Base-by-base conservation (phyloP, 108 stramenopile genomes). In the Skeletonema costatum region DNA sequence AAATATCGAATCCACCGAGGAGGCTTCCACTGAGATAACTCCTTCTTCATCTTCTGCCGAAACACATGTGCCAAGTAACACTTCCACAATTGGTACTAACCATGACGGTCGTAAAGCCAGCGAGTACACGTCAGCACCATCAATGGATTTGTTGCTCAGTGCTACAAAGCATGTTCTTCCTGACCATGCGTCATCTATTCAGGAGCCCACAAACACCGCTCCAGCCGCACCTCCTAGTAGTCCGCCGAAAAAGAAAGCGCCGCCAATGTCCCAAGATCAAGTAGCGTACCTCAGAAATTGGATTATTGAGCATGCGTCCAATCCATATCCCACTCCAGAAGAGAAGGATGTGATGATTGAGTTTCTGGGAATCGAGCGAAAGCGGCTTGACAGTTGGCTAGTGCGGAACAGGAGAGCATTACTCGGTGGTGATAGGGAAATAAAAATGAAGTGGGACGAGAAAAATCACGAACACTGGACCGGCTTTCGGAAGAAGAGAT, bases 401-500 rank as follows among this genome's bases (percentile, higher is more conserved):
- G 51, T 63, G 19, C 76, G 67, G 39, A 75, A 82, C 58, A 71
- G 82, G 53, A 71, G 64, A 21, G 19, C 33, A 53, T 64, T 82
- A 29, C 30, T 72, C 19, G 46, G 56, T 30, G 75, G 71, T 30
- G 74, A 76, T 29, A 61, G 69, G 33, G 41, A 73, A 44, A 30
- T 73, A 17, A 63, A 76, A n/a, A 76, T 76, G 82, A 71, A 64
- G 53, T 76, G 70, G 82, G 59, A 41, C 5, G 63, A 82, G 39
- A 41, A 12, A 10, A 75, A 76, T 39, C 41, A 46, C 13, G 64
- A 64, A 13, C 75, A 82, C 48, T 82, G 82, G 82, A 21, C 31
- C 35, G 32, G 59, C 2, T 82, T 76, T 60, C 71, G 82, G 29
- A 75, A 84, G 56, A 76, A 89, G 31, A 82, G 92, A 64, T 89